A percentile compares a stretch with the other conserved stretches of the same genome.
Conservation (phyloP, 2,329 filamentous ascomycete genomes). For the Pyrenophora teres region DNA sequence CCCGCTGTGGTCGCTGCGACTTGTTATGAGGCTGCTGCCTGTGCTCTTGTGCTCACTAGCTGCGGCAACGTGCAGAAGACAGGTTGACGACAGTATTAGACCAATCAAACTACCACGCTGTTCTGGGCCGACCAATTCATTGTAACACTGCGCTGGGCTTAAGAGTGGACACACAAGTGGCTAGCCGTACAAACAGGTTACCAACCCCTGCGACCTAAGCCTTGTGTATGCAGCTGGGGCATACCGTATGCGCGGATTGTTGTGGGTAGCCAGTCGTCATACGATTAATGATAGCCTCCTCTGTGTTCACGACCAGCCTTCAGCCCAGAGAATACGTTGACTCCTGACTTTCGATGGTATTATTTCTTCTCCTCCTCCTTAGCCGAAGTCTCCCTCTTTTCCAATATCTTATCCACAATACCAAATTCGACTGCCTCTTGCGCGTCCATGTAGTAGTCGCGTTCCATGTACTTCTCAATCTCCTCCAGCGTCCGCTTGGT, state of each 20-base stretch:
- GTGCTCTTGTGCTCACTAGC: background rate
- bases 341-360: too few species aligned
- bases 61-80: conserved; percentile 1
- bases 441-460: conserved; percentile 91
- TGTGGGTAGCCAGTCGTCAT: too few species aligned
- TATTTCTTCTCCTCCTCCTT: conserved; percentile 37
- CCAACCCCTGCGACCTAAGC: background rate
- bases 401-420: conserved; percentile 86
- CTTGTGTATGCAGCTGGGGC: background rate
- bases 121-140: background rate
- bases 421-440: conserved; percentile 87
- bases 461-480: conserved; percentile 94
- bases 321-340: too few species aligned
- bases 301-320: too few species aligned
- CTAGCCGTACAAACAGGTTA: background rate
- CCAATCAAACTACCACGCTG: background rate
- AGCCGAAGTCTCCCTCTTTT: conserved; percentile 60
- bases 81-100: background rate
- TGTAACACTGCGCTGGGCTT: background rate
- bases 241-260: too few species aligned
- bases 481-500: conserved; percentile 75
- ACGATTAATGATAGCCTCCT: too few species aligned
- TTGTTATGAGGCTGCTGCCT: background rate
- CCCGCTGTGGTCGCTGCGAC: too few species aligned
- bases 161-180: background rate